phyloP scores from a whole-genome alignment of 768 basidiomycete species.

The Hortiboletus flavorubellus region DNA sequence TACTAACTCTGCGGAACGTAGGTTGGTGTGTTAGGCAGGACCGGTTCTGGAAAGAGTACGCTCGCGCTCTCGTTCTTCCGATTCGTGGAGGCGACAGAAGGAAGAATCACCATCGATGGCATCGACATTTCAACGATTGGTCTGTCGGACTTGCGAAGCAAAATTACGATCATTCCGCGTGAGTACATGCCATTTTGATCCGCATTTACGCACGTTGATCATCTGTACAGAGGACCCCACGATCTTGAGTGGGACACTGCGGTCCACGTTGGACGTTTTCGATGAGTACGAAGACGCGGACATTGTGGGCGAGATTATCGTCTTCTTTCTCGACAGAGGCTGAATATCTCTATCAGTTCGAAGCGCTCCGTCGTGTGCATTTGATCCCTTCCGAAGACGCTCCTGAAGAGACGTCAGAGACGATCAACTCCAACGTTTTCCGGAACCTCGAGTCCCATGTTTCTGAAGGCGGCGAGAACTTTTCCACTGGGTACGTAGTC shows the following conservation, averaged over 20 bases:
- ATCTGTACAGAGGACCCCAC: constrained; percentile 73
- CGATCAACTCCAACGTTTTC: constrained; percentile 72
- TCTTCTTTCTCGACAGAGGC: background rate
- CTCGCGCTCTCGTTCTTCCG: constrained; percentile 84
- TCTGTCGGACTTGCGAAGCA: constrained; percentile 74
- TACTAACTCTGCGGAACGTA: constrained; percentile 22
- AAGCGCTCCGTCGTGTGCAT: constrained; percentile 81
- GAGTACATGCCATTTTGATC: constrained; percentile 22
- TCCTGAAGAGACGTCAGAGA: constrained; percentile 35
- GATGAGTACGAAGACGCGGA: constrained; percentile 81
- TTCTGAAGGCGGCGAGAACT: constrained; percentile 87
- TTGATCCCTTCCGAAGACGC: constrained; percentile 61
- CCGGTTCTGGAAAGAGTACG: constrained; percentile 75
- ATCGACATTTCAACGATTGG: constrained; percentile 77
- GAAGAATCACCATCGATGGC: constrained; percentile 73
- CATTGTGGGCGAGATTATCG: constrained; percentile 49
- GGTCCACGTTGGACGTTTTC: constrained; percentile 83
- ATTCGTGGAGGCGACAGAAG: constrained; percentile 83
- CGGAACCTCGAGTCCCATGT: constrained; percentile 69
- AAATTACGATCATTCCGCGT: constrained; percentile 76
- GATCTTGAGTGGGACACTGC: constrained; percentile 77
- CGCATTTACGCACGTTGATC: background rate
- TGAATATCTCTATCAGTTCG: constrained; percentile 47
- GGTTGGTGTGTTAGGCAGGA: constrained; percentile 71
- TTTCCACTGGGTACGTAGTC: constrained; percentile 67